Evolutionary conservation across 108 stramenopile species (phyloP), one percentile per base, ranked within the genome.

Genomic region (Fragilaria radians): DNA sequence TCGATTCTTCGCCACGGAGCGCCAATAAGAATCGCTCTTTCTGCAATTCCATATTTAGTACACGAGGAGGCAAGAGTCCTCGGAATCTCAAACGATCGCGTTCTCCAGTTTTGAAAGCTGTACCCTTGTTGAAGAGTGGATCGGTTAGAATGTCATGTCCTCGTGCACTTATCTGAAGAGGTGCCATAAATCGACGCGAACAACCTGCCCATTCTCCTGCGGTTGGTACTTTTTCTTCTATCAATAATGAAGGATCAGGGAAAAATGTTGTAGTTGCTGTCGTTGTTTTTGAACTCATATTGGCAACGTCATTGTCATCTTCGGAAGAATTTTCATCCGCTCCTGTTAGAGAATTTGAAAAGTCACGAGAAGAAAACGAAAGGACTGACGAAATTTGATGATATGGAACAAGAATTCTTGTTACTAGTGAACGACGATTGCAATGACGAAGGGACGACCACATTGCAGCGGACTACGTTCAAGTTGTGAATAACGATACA

Each of bases 51-150:
- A 79, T 79, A 54, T 85, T 87, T 46, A 76, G 66, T 58, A 72
- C 53, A 0, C 84, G 75, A 19, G 82, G 83, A 18, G 91, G 91
- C 25, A 93, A 63, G 1, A 93, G 75, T 2, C 95, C 95, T 21
- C 95, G 86, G 50, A 96, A 72, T 23, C 87, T 70, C 0, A 96
- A 74, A 21, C 95, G 88, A 54, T 96, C 95, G 7, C 93, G 65
- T 58, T 95, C 96, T n/a, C 86, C 93, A 19, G 52, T 48, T 58
- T 88, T 90, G 72, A 93, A 87, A 32, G 89, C 89, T 5, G 81
- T 85, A 1, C 84, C 88, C 68, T 94, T 96, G 78, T 87, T 95
- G 75, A 72, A 91, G 33, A 86, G 74, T 22, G 88, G 85, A 59
- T 86, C 76, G 57, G 67, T 72, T 11, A 77, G 51, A 26, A 77